Percentiles rank a stretch among this genome's conserved stretches.
Evolutionary conservation across 2,329 filamentous ascomycete genomes (phyloP).

Genomic region (Cladosporium sp.): DNA sequence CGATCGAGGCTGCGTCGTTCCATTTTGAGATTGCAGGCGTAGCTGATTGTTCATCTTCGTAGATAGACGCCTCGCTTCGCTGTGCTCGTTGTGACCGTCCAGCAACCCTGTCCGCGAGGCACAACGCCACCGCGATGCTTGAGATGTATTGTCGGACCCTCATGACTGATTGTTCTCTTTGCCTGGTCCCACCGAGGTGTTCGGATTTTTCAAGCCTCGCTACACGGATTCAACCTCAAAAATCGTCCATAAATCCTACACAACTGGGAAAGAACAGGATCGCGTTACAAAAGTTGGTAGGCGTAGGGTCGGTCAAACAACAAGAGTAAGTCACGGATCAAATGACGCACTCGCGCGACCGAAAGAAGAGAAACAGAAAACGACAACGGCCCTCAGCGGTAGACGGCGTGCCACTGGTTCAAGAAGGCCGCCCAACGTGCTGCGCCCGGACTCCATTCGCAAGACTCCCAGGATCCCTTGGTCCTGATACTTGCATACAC

Average conservation of each 20-base stretch:
- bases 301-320: background rate
- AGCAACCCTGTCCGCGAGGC: background rate
- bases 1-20: background rate
- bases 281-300: background rate
- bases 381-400: conserved; percentile 14
- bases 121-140: conserved; percentile 6
- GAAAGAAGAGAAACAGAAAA: conserved; percentile 16
- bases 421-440: conserved; percentile 16
- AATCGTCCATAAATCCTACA: conserved; percentile 5
- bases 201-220: background rate
- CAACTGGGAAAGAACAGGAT: background rate
- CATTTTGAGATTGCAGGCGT: background rate
- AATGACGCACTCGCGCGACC: conserved; percentile 15
- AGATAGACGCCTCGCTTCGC: background rate
- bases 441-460: conserved; percentile 4
- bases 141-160: conserved; percentile 7
- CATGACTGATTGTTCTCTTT: background rate
- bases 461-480: conserved; percentile 1
- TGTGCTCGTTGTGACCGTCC: background rate
- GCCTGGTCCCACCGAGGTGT: background rate
- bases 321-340: background rate
- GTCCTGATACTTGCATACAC: conserved; percentile 13
- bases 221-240: background rate
- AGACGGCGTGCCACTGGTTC: conserved; percentile 16
- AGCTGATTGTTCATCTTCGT: background rate